These are phyloP conservation scores for Heliamphora pulchella DNA, from an alignment of 179 eudicot genomes.

Conservation along the genomic window DNA sequence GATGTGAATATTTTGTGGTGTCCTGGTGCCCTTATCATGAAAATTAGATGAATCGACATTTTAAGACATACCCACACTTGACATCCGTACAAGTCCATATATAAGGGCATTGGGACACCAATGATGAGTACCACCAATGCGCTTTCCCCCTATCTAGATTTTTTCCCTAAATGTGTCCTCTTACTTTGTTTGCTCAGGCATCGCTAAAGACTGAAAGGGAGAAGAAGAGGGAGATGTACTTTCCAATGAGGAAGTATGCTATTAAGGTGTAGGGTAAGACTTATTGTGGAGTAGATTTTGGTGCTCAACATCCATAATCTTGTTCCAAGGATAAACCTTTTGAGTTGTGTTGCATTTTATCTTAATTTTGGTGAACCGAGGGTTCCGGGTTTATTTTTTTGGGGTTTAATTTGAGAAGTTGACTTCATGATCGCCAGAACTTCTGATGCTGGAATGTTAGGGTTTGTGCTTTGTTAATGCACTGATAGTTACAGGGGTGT, in stretches of 20 bases:
- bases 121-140: too few relatives aligned
- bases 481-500: not conserved
- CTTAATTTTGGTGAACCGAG: not conserved
- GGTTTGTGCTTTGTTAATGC: not conserved
- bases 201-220: slow-evolving; percentile 63
- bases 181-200: slow-evolving; percentile 22
- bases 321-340: not conserved
- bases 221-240: slow-evolving; percentile 70
- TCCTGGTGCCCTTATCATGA: too few relatives aligned
- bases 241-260: slow-evolving; percentile 65
- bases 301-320: not conserved
- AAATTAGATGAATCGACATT: too few relatives aligned
- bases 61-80: too few relatives aligned
- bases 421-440: not conserved
- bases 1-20: too few relatives aligned
- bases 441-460: not conserved
- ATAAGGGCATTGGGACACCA: too few relatives aligned
- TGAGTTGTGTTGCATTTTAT: not conserved
- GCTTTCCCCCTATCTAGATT: too few relatives aligned
- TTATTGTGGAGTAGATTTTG: not conserved
- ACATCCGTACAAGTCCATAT: too few relatives aligned
- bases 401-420: not conserved
- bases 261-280: slow-evolving; percentile 46
- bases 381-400: not conserved
- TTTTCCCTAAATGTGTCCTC: not conserved